Percentiles rank a stretch among this genome's conserved stretches.
Evolutionary conservation across 495 filamentous ascomycete species (phyloP).

Genomic region (Penicillium argentinense): DNA sequence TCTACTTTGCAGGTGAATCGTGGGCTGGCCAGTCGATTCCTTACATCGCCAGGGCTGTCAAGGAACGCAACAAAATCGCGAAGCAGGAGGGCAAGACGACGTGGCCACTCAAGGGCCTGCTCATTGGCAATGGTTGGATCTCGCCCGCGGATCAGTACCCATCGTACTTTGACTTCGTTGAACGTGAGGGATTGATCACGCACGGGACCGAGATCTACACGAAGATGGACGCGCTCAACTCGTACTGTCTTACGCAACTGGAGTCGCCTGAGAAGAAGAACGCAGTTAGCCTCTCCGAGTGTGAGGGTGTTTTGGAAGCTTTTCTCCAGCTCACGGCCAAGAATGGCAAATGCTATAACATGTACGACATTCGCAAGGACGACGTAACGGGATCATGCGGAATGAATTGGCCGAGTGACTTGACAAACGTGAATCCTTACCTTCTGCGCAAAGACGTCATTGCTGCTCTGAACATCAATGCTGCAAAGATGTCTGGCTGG

Average conservation of each 20-base stretch:
- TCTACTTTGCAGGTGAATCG: slow-evolving; percentile 93
- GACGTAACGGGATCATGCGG: slow-evolving; percentile 68
- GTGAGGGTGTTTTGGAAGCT: slow-evolving; percentile 71
- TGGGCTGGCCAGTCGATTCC: slow-evolving; percentile 98
- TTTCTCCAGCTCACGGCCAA: slow-evolving; percentile 62
- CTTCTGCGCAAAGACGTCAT: slow-evolving; percentile 78
- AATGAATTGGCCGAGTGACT: slow-evolving; percentile 94
- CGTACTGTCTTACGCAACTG: slow-evolving; percentile 60
- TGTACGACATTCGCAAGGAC: slow-evolving; percentile 89
- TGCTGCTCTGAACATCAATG: slow-evolving; percentile 76
- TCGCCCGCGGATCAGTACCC: slow-evolving; percentile 86
- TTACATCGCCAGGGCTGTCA: slow-evolving; percentile 85
- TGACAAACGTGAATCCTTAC: slow-evolving; percentile 74
- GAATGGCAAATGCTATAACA: slow-evolving; percentile 72
- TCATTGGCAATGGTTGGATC: slow-evolving; percentile 98
- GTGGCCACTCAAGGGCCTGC: slow-evolving; percentile 84
- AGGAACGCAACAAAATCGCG: slow-evolving; percentile 68
- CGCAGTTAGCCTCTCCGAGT: slow-evolving; percentile 63
- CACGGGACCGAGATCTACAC: slow-evolving; percentile 62
- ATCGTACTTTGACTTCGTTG: slow-evolving; percentile 78
- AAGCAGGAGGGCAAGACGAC: slow-evolving; percentile 23
- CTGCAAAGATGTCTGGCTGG: slow-evolving; percentile 83
- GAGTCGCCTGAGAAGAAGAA: slow-evolving; percentile 51
- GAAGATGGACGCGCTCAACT: slow-evolving; percentile 67
- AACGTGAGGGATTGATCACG: slow-evolving; percentile 68